Base-by-base conservation (phyloP, 164 flowering plant species). In the Liriodendron chinense region DNA sequence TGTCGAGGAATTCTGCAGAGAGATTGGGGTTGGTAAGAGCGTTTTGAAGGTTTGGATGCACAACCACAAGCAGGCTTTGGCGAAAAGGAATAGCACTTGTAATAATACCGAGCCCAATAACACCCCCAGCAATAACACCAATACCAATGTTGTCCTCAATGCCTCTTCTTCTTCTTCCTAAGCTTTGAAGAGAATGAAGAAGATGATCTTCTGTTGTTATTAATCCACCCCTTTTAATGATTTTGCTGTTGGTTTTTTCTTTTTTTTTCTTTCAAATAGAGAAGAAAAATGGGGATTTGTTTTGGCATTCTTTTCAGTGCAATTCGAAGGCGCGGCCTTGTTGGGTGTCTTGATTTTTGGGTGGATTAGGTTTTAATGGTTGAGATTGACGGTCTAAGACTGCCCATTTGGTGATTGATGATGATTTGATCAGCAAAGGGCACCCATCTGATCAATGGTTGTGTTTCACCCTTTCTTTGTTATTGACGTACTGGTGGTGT, bases 11-110 rank as follows among this genome's bases (percentile, higher is more conserved):
- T 90, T 93, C 72, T 93, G 98, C 82, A 76, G 78, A 59, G 93
- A 89, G 74, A 66, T 90, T 80, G 93, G 96, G 22, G 83, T 93
- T 1, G 71, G 77, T 0, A 89, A 81, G 74, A 76, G 83, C 0
- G 92, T 93, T 7, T 74, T 93, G 70, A 93, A 91, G 78, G 96
- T 93, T 7, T 93, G 98, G 98, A 93, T 93, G 94, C 96, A 90
- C 63, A 93, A 93, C 77, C 85, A 93, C 83, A 91, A 90, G 84
- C 70, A 84, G 75, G 78, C 75, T 65, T 67, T 85, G 61, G 82
- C 76, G 25, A 87, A 82, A 83, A 80, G 67, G 77, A 77, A 77
- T 50, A 21, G 7, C 0, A 22, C 21, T 9, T 20, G 10, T n/a
- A 63, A 18, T 2, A 8, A 23, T 0, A 10, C 14, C 2, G 50